Evolutionary conservation across 2,329 filamentous ascomycete species (phyloP).

Genomic region (Penicillium thymicola): DNA sequence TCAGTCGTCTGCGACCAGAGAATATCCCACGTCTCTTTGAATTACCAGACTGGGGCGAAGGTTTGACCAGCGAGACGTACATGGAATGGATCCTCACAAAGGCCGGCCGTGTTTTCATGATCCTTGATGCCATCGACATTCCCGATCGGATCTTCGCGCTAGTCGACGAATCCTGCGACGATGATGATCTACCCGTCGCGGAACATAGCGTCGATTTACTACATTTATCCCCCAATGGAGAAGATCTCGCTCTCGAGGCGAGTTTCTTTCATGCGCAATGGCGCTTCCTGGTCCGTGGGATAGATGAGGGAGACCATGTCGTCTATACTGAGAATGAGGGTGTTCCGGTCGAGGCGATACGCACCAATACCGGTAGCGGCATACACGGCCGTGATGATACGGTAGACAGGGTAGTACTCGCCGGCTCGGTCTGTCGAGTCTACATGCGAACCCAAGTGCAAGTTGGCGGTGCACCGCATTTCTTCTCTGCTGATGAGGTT

Average conservation of each 20-base stretch:
- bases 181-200: slow-evolving; percentile 58
- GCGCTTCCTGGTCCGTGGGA: slow-evolving; percentile 55
- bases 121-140: slow-evolving; percentile 57
- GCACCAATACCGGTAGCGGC: slow-evolving; percentile 37
- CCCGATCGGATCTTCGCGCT: slow-evolving; percentile 62
- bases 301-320: slow-evolving; percentile 55
- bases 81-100: slow-evolving; percentile 62
- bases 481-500: slow-evolving; percentile 40
- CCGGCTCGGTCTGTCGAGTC: slow-evolving; percentile 34
- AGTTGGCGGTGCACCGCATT: slow-evolving; percentile 37
- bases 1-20: slow-evolving; percentile 34
- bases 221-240: slow-evolving; percentile 51
- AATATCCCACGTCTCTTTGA: slow-evolving; percentile 39
- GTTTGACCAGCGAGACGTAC: slow-evolving; percentile 51
- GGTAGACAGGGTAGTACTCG: slow-evolving; percentile 42
- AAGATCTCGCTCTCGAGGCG: slow-evolving; percentile 45
- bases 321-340: slow-evolving; percentile 59
- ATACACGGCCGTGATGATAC: slow-evolving; percentile 32
- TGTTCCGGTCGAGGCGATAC: slow-evolving; percentile 55
- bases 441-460: slow-evolving; percentile 40
- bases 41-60: slow-evolving; percentile 43
- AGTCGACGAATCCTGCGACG: slow-evolving; percentile 60
- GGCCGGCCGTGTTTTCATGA: slow-evolving; percentile 57
- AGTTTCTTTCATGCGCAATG: slow-evolving; percentile 61
- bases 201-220: slow-evolving; percentile 55